Conservation (phyloP, 106 monocot genomes). For the Dendrobium nobile region DNA sequence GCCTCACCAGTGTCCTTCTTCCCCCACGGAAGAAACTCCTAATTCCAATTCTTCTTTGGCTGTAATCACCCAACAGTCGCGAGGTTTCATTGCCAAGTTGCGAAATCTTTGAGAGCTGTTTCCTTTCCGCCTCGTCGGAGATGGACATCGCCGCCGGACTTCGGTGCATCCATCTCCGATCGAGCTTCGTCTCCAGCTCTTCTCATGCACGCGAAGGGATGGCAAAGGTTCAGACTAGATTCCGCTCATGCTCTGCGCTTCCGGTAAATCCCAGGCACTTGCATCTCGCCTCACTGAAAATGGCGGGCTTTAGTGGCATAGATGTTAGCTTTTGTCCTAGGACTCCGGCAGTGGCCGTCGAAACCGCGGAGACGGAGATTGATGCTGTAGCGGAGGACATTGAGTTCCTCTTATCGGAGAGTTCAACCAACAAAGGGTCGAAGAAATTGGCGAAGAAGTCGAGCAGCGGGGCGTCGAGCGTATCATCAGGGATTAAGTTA, state of each 20-base stretch:
- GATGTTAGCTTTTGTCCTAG: constrained; percentile 15
- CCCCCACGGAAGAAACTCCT: too few relatives aligned
- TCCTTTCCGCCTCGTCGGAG: constrained; percentile 4
- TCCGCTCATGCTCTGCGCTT: not conserved
- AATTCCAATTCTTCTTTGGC: too few relatives aligned
- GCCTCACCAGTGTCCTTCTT: too few relatives aligned
- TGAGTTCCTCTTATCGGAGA: constrained; percentile 58
- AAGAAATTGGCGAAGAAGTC: constrained; percentile 38
- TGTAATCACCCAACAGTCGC: too few relatives aligned
- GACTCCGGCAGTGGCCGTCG: constrained; percentile 15
- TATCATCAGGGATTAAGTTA: constrained; percentile 76
- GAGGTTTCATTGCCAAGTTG: not conserved
- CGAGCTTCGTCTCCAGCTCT: constrained; percentile 25
- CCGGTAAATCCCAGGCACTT: constrained; percentile 1
- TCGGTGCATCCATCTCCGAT: constrained; percentile 43
- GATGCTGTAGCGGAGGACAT: constrained; percentile 32
- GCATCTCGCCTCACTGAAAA: constrained; percentile 7
- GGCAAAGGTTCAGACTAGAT: not conserved
- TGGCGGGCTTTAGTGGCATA: constrained; percentile 9
- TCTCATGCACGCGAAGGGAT: constrained; percentile 4
- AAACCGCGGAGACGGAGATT: constrained; percentile 21
- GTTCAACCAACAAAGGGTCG: constrained; percentile 6
- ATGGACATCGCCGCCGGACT: constrained; percentile 72
- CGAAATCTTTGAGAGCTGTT: not conserved
- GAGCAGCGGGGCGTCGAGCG: constrained; percentile 61